Evolutionary conservation across 1,284 basidiomycete genomes (phyloP).

Genomic region (Neonothopanus nambi): DNA sequence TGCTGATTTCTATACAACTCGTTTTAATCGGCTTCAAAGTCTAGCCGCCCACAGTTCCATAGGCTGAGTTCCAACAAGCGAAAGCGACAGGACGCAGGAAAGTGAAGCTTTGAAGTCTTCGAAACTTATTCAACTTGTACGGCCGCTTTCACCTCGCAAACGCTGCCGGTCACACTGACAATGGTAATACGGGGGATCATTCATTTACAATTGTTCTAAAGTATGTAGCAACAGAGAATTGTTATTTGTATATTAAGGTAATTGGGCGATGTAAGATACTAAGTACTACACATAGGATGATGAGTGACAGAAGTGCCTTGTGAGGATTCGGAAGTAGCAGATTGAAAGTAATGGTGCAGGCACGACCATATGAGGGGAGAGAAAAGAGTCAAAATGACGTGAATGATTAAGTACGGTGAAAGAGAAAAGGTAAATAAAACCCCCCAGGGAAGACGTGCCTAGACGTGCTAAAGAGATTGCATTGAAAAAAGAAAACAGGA

Average conservation of each 20-base stretch:
- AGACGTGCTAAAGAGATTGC: slow-evolving; percentile 17
- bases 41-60: too few relatives aligned
- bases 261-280: slow-evolving; percentile 36
- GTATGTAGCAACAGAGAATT: not conserved
- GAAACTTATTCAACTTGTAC: too few relatives aligned
- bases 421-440: slow-evolving; percentile 16
- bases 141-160: too few relatives aligned
- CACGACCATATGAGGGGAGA: slow-evolving; percentile 25
- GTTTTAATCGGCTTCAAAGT: too few relatives aligned
- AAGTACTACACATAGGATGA: slow-evolving; percentile 36
- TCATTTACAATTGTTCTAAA: slow-evolving; percentile 5
- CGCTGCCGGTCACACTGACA: too few relatives aligned
- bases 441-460: slow-evolving; percentile 17
- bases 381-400: slow-evolving; percentile 19
- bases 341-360: slow-evolving; percentile 22
- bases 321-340: slow-evolving; percentile 25
- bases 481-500: slow-evolving; percentile 19
- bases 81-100: too few relatives aligned
- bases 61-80: too few relatives aligned
- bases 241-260: slow-evolving; percentile 5
- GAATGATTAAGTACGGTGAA: slow-evolving; percentile 13
- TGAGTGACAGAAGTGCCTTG: slow-evolving; percentile 6
- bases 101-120: too few relatives aligned
- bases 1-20: too few relatives aligned
- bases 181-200: not conserved